Evolutionary conservation across 1,139 yeast species (phyloP), one percentile per base, ranked within the genome.

Genomic region (Wickerhamomyces sp.): DNA sequence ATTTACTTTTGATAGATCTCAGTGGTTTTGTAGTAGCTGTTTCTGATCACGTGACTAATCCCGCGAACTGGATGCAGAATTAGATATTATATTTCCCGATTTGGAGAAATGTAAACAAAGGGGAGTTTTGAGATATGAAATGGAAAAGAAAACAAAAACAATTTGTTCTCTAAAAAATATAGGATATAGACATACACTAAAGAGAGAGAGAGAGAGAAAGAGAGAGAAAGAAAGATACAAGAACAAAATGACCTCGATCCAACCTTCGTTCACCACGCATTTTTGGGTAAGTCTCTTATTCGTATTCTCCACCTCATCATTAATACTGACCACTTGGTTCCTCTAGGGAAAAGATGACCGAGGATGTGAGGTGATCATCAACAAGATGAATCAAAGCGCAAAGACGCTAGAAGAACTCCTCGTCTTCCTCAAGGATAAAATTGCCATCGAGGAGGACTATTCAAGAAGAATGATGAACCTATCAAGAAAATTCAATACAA

Each of bases 371-470:
- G 62, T 66, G 17, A 55, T 78, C 26, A 62, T 70, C 38, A 66
- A 61, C 40, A 67, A 73, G 39, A 66, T 75, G 60, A 66, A 67
- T 46, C 68, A 71, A 36, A 68, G 75, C n/a, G 65, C 66, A 28
- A 64, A 58, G 28, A 66, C 73, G 2, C 59, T 68, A 39, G 73
- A 70, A 27, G 75, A 69, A 36, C 44, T 72, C 13, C 54, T 58
- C 28, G 35, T 44, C 2, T 70, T 63, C 42, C 68, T 66, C 52
- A 64, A 58, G 35, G 76, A 70, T 39, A 55, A 80, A 30, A 63
- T 73, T 3, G 63, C 70, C 8, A 70, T 87, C 26, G 96, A 87
- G 50, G 82, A 77, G 42, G 95, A 87, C 16, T 84, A 84, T 52
- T 63, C 78, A 31, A 70, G 73, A 41, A 68, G 66, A 42, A 55